phyloP scores from a whole-genome alignment of 2,329 filamentous ascomycete species.

The Penicillium sp. region DNA sequence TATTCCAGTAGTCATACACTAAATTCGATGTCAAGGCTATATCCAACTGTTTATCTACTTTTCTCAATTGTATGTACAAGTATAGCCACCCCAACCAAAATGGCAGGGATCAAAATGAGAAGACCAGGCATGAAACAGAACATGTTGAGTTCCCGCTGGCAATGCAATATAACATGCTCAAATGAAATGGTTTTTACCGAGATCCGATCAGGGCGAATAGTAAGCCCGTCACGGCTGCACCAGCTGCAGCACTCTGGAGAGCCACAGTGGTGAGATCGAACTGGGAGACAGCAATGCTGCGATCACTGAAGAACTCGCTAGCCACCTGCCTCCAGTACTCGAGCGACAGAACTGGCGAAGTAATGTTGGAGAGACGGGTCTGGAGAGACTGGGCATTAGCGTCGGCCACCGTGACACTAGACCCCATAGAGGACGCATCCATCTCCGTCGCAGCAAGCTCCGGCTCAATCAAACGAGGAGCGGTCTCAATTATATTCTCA shows the following conservation, averaged over 20 bases:
- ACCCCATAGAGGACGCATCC: background rate
- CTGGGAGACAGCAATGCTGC: conserved; percentile 62
- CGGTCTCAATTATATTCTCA: background rate
- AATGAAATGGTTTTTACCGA: conserved; percentile 29
- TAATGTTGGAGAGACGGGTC: conserved; percentile 24
- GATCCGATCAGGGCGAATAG: conserved; percentile 52
- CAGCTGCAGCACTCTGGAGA: conserved; percentile 64
- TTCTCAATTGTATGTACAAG: conserved; percentile 21
- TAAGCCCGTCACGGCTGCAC: conserved; percentile 59
- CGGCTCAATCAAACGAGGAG: background rate
- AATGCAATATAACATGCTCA: conserved; percentile 8
- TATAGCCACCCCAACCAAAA: conserved; percentile 2
- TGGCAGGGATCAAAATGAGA: conserved; percentile 4
- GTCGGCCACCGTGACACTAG: background rate
- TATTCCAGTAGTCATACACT: conserved; percentile 14
- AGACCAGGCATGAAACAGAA: background rate
- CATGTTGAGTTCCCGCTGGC: background rate
- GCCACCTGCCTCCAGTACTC: conserved; percentile 51
- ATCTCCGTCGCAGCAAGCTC: conserved; percentile 1
- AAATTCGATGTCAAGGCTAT: background rate
- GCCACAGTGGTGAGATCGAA: conserved; percentile 68
- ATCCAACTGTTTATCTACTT: conserved; percentile 14
- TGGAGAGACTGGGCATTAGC: conserved; percentile 15
- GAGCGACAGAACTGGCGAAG: conserved; percentile 27
- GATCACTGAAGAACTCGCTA: conserved; percentile 64